Percentiles rank a stretch among this genome's conserved stretches.
These are phyloP conservation scores for Stenogyne calaminthoides DNA, from an alignment of 305 asterid genomes.

Conservation along the genomic window DNA sequence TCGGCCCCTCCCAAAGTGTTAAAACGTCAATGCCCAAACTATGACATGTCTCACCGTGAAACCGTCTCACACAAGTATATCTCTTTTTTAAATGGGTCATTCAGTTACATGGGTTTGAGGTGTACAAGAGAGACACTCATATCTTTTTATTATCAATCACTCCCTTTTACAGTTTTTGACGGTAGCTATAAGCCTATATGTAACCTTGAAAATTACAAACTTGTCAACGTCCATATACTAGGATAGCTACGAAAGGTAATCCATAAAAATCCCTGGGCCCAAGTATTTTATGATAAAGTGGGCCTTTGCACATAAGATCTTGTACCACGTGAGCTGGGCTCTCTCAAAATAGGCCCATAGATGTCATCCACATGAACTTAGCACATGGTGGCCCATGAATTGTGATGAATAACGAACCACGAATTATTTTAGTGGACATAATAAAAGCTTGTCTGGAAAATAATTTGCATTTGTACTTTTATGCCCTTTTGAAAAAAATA, in stretches of 20 bases:
- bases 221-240: background rate
- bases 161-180: too few relatives aligned
- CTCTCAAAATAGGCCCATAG: conserved; percentile 8
- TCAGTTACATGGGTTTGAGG: too few relatives aligned
- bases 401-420: background rate
- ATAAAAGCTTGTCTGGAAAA: background rate
- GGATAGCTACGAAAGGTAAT: background rate
- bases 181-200: too few relatives aligned
- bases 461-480: background rate
- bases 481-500: background rate
- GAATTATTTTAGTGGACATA: background rate
- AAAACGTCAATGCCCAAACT: too few relatives aligned
- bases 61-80: too few relatives aligned
- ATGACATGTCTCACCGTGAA: too few relatives aligned
- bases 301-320: background rate
- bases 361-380: conserved; percentile 7
- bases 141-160: background rate
- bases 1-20: too few relatives aligned
- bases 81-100: too few relatives aligned
- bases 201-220: background rate
- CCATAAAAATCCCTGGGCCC: background rate
- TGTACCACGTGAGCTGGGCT: background rate
- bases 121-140: too few relatives aligned
- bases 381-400: conserved; percentile 24
- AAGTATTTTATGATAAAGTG: background rate